Base-by-base conservation (phyloP, 148 eudicot genomes). In the Drosera capensis region DNA sequence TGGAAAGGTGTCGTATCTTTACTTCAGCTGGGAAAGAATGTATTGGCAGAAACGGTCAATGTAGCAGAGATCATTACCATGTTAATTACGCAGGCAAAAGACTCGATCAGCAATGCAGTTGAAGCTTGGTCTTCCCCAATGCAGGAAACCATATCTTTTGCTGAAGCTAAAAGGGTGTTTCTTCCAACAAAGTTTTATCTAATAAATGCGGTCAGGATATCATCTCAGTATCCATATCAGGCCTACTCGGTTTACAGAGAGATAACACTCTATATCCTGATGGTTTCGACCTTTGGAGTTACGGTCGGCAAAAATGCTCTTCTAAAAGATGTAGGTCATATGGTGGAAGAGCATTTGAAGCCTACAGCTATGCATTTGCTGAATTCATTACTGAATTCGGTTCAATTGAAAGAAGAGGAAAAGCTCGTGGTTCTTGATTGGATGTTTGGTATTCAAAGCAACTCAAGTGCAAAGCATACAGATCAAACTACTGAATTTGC, bases 1-100 rank as follows among this genome's bases (percentile, higher is more conserved):
- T 88, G 97, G 97, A 88, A 84, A 78, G 87, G 97, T 37, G 97
- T 88, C 54, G 84, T 84, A 40, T 63, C 77, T 11, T 58, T 88
- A 71, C 93, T 88, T 60, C 97, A 88, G 75, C 78, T 88, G 57
- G 81, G 92, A 22, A 74, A 65, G 46, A 84, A 79, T 20, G 49
- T 62, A 55, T 59, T 88, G 47, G 77, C 84, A 17, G 66, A 50
- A 44, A 84, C 67, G 54, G 62, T 88, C 49, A 62, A 88, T 59
- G 61, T 88, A 24, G 64, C 72, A 7, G 72, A 58, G 37, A 66
- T 84, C 50, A 73, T 88, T 31, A 49, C 58, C 53, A 68, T 52
- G 51, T 79, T 88, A 43, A 65, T 80, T 51, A 70, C 93, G 49
- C 60, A 77, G 68, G 97, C 82, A 15, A 68, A 39, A 34, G 84